Conservation (phyloP, 2,329 filamentous ascomycete species). For the Capronia americana region DNA sequence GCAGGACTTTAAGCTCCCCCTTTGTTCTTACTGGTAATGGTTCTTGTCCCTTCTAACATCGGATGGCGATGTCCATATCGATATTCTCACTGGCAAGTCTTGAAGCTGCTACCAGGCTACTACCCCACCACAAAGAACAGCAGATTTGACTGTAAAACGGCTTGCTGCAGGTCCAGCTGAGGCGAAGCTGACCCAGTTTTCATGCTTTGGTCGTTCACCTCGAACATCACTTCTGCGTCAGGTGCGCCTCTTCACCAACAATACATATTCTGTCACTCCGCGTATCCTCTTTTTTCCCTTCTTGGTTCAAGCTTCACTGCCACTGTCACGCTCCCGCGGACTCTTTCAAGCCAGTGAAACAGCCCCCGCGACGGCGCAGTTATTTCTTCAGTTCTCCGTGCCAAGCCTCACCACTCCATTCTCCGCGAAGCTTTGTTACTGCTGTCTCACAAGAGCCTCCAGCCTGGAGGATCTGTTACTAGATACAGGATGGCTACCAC, state of each 20-base stretch:
- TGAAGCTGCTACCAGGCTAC: background rate
- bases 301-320: background rate
- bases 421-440: background rate
- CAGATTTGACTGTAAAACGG: background rate
- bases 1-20: background rate
- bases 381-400: background rate
- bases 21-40: too few species aligned
- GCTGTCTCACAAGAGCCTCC: background rate
- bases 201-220: background rate
- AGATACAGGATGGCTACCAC: conserved; percentile 30
- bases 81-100: background rate
- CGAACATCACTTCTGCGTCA: background rate
- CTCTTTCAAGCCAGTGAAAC: background rate
- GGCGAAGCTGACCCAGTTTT: background rate
- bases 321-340: background rate
- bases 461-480: background rate
- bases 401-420: background rate
- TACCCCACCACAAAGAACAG: background rate
- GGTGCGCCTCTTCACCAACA: background rate
- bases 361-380: background rate
- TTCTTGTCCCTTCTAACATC: background rate
- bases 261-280: background rate
- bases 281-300: background rate
- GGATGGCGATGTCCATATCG: background rate
- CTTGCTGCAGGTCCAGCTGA: background rate